Conservation (phyloP, 1,284 basidiomycete genomes). For the Cryptococcus sp. region DNA sequence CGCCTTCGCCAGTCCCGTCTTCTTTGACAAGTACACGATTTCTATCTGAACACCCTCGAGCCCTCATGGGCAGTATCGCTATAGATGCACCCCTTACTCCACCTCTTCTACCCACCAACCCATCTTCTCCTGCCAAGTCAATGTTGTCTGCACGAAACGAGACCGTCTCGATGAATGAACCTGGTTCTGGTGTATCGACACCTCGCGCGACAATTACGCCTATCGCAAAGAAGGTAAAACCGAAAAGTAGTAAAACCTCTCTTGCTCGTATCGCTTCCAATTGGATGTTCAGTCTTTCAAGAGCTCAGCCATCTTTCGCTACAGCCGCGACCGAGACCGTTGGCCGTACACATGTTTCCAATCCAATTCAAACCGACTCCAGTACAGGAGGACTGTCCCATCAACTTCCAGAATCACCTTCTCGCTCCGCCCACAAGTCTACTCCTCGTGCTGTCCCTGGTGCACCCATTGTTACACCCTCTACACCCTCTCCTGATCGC, state of each 20-base stretch:
- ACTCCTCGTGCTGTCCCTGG: slow-evolving; percentile 21
- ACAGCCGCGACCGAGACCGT: slow-evolving; percentile 33
- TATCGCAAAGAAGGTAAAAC: slow-evolving; percentile 26
- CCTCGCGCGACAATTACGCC: slow-evolving; percentile 25
- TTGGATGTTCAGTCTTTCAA: slow-evolving; percentile 35
- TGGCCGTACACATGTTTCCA: slow-evolving; percentile 30
- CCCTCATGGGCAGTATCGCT: neutral
- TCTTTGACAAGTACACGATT: slow-evolving; percentile 12
- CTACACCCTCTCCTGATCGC: slow-evolving; percentile 22
- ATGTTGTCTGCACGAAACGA: slow-evolving; percentile 4
- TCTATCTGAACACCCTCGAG: neutral
- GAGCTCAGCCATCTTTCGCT: slow-evolving; percentile 37
- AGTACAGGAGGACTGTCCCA: slow-evolving; percentile 1
- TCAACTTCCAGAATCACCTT: slow-evolving; percentile 19
- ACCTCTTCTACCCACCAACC: neutral
- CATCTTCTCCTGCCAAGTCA: slow-evolving; percentile 20
- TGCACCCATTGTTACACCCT: slow-evolving; percentile 24
- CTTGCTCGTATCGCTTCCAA: slow-evolving; percentile 36
- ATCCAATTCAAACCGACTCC: neutral
- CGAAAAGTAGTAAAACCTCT: slow-evolving; percentile 37
- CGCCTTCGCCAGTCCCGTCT: slow-evolving; percentile 24
- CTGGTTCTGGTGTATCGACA: slow-evolving; percentile 34
- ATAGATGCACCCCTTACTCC: neutral
- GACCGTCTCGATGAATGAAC: neutral
- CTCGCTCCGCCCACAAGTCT: neutral